Evolutionary conservation across 2,329 filamentous ascomycete genomes (phyloP).

Genomic region (Exophiala calicioides): DNA sequence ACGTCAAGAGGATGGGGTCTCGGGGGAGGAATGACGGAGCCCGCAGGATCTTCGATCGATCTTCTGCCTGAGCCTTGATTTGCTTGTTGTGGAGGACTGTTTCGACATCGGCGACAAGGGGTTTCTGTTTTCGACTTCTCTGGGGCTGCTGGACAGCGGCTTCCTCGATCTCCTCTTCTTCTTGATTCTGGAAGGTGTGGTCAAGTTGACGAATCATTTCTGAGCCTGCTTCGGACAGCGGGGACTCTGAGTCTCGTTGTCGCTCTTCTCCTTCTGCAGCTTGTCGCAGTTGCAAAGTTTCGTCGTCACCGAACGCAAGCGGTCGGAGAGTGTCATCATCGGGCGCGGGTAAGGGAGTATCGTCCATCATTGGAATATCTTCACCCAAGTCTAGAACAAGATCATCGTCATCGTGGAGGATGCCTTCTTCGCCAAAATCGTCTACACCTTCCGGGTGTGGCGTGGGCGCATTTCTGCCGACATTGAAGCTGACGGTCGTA

Average conservation of each 20-base stretch:
- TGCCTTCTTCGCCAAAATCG: conserved; percentile 52
- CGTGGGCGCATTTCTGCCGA: conserved; percentile 80
- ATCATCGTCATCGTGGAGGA: conserved; percentile 55
- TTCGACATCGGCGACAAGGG: conserved; percentile 77
- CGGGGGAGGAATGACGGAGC: conserved; percentile 79
- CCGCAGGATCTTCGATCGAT: conserved; percentile 83
- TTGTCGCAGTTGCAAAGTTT: conserved; percentile 47
- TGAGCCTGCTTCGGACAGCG: conserved; percentile 55
- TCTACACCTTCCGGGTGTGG: conserved; percentile 69
- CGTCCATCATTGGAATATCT: conserved; percentile 45
- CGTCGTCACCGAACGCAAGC: conserved; percentile 47
- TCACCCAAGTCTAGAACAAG: conserved; percentile 55
- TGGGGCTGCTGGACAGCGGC: conserved; percentile 64
- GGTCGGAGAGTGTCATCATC: conserved; percentile 59
- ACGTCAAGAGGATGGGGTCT: conserved; percentile 79
- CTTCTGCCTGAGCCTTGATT: conserved; percentile 82
- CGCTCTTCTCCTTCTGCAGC: conserved; percentile 35
- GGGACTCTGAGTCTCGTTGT: conserved; percentile 52
- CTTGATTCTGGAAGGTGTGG: conserved; percentile 60
- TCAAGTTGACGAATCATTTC: conserved; percentile 63
- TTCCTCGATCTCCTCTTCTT: conserved; percentile 51
- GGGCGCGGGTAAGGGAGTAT: conserved; percentile 45
- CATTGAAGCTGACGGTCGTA: conserved; percentile 72
- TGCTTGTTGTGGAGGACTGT: conserved; percentile 75
- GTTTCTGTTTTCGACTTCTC: conserved; percentile 75